A percentile compares a stretch with the other conserved stretches of the same genome.
Evolutionary conservation across 192 early-diverging fungal genomes (phyloP).

Genomic region (Umbelopsis sp.): DNA sequence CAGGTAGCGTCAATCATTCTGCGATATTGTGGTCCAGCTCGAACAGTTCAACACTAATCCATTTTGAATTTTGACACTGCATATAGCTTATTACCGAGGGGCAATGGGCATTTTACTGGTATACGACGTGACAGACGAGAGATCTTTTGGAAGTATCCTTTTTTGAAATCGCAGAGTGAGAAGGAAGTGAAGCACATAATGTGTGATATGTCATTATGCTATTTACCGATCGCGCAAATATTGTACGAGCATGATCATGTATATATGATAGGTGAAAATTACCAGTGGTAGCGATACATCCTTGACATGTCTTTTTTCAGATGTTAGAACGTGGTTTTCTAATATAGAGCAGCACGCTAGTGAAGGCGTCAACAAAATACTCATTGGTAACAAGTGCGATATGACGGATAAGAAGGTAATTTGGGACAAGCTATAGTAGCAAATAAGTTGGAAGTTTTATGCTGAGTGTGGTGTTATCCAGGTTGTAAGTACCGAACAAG

Average conservation of each 20-base stretch:
- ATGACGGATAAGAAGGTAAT: conserved; percentile 90
- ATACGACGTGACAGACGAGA: conserved; percentile 98
- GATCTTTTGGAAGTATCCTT: conserved; percentile 89
- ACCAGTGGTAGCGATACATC: background rate
- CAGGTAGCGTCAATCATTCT: conserved; percentile 56
- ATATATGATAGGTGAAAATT: too few relatives aligned
- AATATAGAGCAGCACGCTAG: conserved; percentile 99
- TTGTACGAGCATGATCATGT: background rate
- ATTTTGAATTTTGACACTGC: conserved; percentile 1
- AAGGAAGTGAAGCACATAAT: too few relatives aligned
- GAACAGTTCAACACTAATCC: background rate
- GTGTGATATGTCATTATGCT: background rate
- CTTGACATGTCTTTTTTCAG: conserved; percentile 42
- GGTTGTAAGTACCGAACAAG: conserved; percentile 94
- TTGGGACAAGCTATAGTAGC: background rate
- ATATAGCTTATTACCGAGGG: conserved; percentile 93
- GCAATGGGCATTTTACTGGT: conserved; percentile 99
- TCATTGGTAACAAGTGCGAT: conserved; percentile 99
- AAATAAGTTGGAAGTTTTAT: background rate
- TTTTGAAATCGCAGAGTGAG: background rate
- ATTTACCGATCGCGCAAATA: background rate
- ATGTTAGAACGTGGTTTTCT: conserved; percentile 99
- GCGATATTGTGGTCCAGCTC: background rate
- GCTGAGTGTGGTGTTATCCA: conserved; percentile 31
- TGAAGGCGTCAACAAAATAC: conserved; percentile 97